Base-by-base conservation (phyloP, 2,329 filamentous ascomycete species). In the Hypomyces rosellus region DNA sequence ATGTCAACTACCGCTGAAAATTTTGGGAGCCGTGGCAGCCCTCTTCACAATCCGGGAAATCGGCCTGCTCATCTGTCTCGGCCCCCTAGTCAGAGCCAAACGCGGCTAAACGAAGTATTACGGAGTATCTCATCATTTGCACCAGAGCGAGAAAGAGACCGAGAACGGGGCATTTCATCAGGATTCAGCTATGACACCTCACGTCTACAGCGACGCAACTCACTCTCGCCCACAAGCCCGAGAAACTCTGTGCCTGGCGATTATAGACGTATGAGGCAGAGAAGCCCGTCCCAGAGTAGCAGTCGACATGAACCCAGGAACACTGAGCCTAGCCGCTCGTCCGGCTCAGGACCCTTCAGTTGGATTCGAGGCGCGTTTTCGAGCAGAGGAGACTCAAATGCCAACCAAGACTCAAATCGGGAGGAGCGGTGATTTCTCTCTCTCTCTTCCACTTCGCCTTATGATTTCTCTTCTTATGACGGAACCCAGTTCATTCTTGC, bases 321-420 rank as follows among this genome's bases (percentile, higher is more conserved):
- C 13, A 64, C 65, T 33, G 63, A 63, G 4, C 59, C 66, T 15
- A 61, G 64, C n/a, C 60, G 62, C 25, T 56, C 57, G 30, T 62
- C 66, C n/a, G 62, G 64, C 3, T 59, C 63, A 37, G 67, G 70
- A 3, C 67, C 72, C 33, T 55, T 75, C 1, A 63, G 65, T 51
- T 76, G 74, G 74, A 57, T 77, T 16, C 68, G 74, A 43, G 69
- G 69, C 40, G 67, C 66, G 37, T 73, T 76, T 34, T 50, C 58
- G 1, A 53, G 57, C n/a, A 60, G 63, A 49, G 58, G 61, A 12
- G 12, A n/a, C 36, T 38, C 36, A 16, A 30, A 30, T 14, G 59
- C 61, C 12, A 54, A 55, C 6, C 57, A 59, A 36, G 61, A 63
- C 22, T 56, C 62, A 13, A 58, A 60, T 25, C 61, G 65, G 16